Evolutionary conservation across 208 protist genomes (phyloP), one percentile per base, ranked within the genome.

Genomic region (Wallacemonas sp.): DNA sequence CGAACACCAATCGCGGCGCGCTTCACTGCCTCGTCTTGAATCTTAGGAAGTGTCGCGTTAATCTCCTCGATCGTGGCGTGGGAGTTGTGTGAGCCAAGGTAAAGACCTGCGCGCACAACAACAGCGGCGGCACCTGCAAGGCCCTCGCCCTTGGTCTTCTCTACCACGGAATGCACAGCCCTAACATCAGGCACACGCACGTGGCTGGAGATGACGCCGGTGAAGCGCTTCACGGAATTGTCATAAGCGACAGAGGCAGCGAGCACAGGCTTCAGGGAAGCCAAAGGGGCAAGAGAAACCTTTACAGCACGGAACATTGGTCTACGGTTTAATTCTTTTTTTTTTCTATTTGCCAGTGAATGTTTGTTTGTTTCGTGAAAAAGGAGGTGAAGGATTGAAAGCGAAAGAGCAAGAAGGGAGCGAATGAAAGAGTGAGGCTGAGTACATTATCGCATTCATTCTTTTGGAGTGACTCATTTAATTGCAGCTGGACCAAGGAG

Each of bases 131-230:
- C 54, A 4, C 86, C 90, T 27, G 78, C 75, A 8, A 92, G 39
- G 0, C 90, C 90, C 26, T 88, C 69, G 19, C 86, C 86, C 19
- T 89, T 89, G 28, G 82, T 81, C 70, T 93, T 95, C 47, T 87
- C 81, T 24, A 80, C 66, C 31, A 89, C 60, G 38, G 76, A 82
- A 75, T 93, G 79, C 30, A 93, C 77, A 6, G 74, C 79, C 58
- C 47, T 80, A 53, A 79, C 63, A 61, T 95, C 88, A 0, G 58
- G 31, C 19, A 49, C 33, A 34, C 68, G 84, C 14, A 68, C 49
- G 47, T 31, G 73, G 49, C 56, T 69, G 1, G 72, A 56, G 42
- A 53, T 42, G 33, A 82, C 34, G 38, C 89, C 89, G 39, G 92
- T 67, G 58, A 93, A 72, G 49, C 86, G 89, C 26, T 72, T 81